phyloP scores from a whole-genome alignment of 768 basidiomycete species.

The Tylopilus cervinicoccineus region DNA sequence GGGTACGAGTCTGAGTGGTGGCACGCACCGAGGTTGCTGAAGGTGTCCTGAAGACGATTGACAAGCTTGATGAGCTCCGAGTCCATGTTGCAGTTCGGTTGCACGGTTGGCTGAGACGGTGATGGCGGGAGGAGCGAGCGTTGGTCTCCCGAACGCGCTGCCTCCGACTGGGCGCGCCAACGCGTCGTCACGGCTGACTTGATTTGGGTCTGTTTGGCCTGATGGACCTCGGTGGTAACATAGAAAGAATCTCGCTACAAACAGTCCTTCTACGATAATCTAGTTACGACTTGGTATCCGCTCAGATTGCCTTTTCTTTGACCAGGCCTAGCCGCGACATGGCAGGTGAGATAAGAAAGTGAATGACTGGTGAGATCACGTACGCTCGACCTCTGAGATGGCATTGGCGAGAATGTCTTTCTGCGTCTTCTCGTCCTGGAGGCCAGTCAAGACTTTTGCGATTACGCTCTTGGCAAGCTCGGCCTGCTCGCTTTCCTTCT shows the following conservation, averaged over 20 bases:
- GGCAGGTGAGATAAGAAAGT: neutral
- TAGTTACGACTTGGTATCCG: slow-evolving; percentile 13
- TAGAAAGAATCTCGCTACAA: slow-evolving; percentile 6
- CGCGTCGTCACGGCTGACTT: slow-evolving; percentile 31
- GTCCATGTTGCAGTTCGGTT: slow-evolving; percentile 60
- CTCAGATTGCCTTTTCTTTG: slow-evolving; percentile 87
- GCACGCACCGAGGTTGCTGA: slow-evolving; percentile 75
- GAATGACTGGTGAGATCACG: slow-evolving; percentile 35
- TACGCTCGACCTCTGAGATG: slow-evolving; percentile 89
- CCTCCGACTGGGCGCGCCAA: slow-evolving; percentile 12
- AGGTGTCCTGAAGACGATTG: slow-evolving; percentile 93
- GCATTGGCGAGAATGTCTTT: slow-evolving; percentile 76
- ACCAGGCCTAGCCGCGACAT: slow-evolving; percentile 62
- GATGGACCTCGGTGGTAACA: neutral
- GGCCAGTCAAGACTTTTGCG: slow-evolving; percentile 75
- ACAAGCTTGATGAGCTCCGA: slow-evolving; percentile 91
- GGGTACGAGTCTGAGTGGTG: neutral
- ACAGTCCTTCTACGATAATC: slow-evolving; percentile 24
- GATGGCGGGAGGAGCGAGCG: slow-evolving; percentile 2
- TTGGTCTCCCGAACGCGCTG: slow-evolving; percentile 18
- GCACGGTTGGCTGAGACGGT: neutral
- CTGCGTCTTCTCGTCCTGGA: slow-evolving; percentile 88
- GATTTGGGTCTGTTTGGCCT: slow-evolving; percentile 27
- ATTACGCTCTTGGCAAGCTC: slow-evolving; percentile 88
- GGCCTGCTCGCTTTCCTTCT: slow-evolving; percentile 94